Evolutionary conservation across 139 green algal genomes (phyloP).

Genomic region (Chlorella sp.): DNA sequence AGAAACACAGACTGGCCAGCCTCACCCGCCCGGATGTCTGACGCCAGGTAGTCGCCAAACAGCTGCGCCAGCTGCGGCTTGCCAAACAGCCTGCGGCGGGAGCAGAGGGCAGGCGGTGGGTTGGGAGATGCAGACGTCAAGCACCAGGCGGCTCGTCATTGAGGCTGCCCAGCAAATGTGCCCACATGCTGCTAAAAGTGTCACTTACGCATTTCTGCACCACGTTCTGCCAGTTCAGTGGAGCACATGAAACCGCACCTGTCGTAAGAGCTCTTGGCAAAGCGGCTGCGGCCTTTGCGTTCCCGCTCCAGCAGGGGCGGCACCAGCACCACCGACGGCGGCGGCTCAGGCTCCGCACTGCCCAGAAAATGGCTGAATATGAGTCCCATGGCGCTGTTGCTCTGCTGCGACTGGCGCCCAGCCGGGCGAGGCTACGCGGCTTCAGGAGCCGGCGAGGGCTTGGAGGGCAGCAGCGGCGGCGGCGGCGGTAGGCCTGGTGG

Average conservation of each 20-base stretch:
- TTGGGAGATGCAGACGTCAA: not conserved
- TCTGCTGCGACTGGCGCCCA: not conserved
- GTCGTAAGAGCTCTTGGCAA: constrained; percentile 69
- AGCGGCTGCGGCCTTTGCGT: constrained; percentile 42
- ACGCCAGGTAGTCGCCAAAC: constrained; percentile 65
- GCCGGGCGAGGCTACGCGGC: not conserved
- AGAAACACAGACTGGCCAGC: no score
- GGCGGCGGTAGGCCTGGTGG: not conserved
- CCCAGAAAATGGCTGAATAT: not conserved
- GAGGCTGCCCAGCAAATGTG: no score
- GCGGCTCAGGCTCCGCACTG: not conserved
- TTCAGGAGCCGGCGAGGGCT: not conserved
- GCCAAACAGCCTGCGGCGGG: constrained; percentile 53
- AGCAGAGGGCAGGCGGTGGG: not conserved
- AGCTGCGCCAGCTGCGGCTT: constrained; percentile 65
- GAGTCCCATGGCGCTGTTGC: not conserved
- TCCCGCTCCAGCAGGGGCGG: constrained; percentile 41
- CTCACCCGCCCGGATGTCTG: constrained; percentile 1
- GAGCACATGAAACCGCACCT: constrained; percentile 15
- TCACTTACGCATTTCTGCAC: no score
- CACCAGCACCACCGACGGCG: constrained; percentile 46
- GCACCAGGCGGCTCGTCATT: no score
- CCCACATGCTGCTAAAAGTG: no score
- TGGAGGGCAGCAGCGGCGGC: not conserved
- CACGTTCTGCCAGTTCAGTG: no score